These are phyloP conservation scores for Monilinia laxa DNA, from an alignment of 2,329 filamentous ascomycete species.

Conservation along the genomic window DNA sequence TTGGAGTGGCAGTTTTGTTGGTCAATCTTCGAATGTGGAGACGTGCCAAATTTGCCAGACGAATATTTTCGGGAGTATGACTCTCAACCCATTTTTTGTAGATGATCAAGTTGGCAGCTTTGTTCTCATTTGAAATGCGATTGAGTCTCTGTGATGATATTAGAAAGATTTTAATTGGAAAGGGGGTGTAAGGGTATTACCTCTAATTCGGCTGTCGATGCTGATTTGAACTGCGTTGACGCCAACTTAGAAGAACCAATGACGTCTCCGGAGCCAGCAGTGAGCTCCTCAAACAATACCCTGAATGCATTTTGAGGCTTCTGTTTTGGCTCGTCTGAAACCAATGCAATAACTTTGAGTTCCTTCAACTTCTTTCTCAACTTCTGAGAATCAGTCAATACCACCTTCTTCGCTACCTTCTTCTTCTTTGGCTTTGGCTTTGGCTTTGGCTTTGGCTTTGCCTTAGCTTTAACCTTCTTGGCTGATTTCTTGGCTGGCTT, in stretches of 20 bases:
- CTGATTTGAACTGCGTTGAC: constrained; percentile 39
- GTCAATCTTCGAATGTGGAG: constrained; percentile 29
- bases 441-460: constrained; percentile 28
- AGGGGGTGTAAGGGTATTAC: constrained; percentile 34
- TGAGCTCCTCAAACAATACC: constrained; percentile 35
- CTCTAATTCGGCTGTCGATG: constrained; percentile 42
- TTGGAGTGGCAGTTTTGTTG: neutral
- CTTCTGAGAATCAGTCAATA: constrained; percentile 21
- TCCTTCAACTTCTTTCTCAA: constrained; percentile 9
- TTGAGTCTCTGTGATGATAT: constrained; percentile 47
- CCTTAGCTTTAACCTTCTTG: constrained; percentile 35
- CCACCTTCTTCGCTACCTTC: constrained; percentile 27
- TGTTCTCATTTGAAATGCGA: constrained; percentile 50
- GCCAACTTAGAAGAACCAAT: constrained; percentile 23
- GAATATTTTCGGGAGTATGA: constrained; percentile 57
- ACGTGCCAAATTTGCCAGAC: constrained; percentile 59
- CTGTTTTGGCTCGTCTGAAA: constrained; percentile 10
- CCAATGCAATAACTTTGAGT: neutral
- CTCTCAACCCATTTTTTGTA: constrained; percentile 55
- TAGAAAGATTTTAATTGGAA: constrained; percentile 38
- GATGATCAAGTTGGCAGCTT: constrained; percentile 44
- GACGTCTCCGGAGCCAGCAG: constrained; percentile 32
- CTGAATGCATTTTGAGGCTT: constrained; percentile 11
- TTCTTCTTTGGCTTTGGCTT: constrained; percentile 35
- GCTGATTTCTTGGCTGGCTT: constrained; percentile 27